These are phyloP conservation scores for Huiozyma sinensis DNA, from an alignment of 805 yeast species.

Conservation along the genomic window DNA sequence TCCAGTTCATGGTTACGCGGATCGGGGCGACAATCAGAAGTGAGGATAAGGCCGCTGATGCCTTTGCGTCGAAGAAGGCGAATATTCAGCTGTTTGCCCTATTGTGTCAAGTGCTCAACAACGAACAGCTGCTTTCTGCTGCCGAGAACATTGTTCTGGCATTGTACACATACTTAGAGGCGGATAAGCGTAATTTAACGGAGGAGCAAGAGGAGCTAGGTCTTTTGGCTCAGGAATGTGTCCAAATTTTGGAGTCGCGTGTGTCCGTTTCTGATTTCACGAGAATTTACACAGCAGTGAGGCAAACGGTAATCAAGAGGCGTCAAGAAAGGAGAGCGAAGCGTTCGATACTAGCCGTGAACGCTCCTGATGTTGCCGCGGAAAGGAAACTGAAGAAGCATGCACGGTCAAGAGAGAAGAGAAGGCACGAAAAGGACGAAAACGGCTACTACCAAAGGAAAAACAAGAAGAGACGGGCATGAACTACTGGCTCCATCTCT, in stretches of 20 bases:
- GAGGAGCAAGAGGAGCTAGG: constrained; percentile 43
- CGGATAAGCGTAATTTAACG: constrained; percentile 22
- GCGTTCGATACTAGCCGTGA: constrained; percentile 63
- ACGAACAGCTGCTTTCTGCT: constrained; percentile 31
- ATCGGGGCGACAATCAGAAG: constrained; percentile 54
- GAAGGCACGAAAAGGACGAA: constrained; percentile 64
- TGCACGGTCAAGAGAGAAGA: constrained; percentile 61
- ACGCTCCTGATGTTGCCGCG: constrained; percentile 76
- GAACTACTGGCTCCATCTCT: background rate
- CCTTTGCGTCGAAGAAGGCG: constrained; percentile 51
- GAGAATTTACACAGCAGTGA: constrained; percentile 49
- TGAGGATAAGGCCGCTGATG: constrained; percentile 45
- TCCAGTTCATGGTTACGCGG: constrained; percentile 40
- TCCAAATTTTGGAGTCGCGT: constrained; percentile 53
- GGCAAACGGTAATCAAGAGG: constrained; percentile 44
- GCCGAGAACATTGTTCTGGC: constrained; percentile 46
- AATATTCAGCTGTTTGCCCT: constrained; percentile 64
- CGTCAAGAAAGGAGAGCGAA: constrained; percentile 69
- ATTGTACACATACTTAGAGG: constrained; percentile 38
- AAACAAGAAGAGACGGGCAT: constrained; percentile 34
- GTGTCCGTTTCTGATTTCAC: constrained; percentile 66
- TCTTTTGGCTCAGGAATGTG: constrained; percentile 50
- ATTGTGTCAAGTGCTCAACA: constrained; percentile 39
- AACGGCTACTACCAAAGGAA: constrained; percentile 65
- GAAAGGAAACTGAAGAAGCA: constrained; percentile 68